Evolutionary conservation across 306 rosid species (phyloP), one percentile per base, ranked within the genome.

Genomic region (Medicago arabica): DNA sequence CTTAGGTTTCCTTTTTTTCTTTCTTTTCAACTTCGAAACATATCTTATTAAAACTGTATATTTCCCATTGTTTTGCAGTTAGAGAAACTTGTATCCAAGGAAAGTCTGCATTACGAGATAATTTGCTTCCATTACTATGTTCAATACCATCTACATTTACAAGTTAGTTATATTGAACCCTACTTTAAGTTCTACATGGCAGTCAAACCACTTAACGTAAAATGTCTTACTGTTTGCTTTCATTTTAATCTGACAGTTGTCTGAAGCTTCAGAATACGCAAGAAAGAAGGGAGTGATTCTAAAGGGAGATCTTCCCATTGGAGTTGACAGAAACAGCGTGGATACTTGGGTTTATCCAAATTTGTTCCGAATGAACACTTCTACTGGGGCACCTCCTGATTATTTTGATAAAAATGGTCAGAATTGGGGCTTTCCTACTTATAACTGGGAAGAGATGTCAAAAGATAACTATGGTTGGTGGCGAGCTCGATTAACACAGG

Each of bases 341-440:
- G 98, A 95, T 83, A 95, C 98, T 36, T 95, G 98, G 97, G 98
- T 94, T 63, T 77, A 92, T 83, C 97, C 96, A 70, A 92, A 77
- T 83, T 77, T 94, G 63, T 94, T 94, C 67, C 93, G 98, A 74
- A 94, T 94, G 98, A 90, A 87, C 89, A 94, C 97, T 53, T 86
- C 98, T 21, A 94, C 97, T 0, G 98, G 98, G 49, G 97, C 98
- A 65, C 98, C 98, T 77, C 98, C 98, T 23, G 98, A 95, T 86
- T 95, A 90, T 86, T 95, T 95, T 84, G 97, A 92, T 86, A 92
- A 95, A 90, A 95, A 88, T 84, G 98, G 98, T 40, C 98, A 95
- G 90, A 95, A 95, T 75, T 95, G 98, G 98, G 98, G 98, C 14
- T 95, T 95, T 79, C 98, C 98, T 49, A 95, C 98, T 40, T 95